These are phyloP conservation scores for Prinsepia uniflora DNA, from an alignment of 306 rosid genomes.

Conservation along the genomic window DNA sequence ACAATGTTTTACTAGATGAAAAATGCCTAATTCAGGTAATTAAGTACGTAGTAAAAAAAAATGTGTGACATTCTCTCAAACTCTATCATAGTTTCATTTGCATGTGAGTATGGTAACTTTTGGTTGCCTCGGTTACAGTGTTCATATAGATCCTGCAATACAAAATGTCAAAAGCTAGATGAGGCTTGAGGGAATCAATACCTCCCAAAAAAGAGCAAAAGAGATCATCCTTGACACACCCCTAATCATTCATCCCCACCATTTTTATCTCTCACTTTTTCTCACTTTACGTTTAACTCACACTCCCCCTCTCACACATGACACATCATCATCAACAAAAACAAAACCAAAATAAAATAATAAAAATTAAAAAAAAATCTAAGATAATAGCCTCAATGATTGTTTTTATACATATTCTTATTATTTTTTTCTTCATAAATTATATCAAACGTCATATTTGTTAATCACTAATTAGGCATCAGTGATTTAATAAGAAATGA, in stretches of 20 bases:
- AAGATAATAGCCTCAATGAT: too few species aligned
- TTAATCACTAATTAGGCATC: too few species aligned
- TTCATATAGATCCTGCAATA: conserved; percentile 8
- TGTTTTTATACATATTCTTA: too few species aligned
- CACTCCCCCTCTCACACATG: background rate
- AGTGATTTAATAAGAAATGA: too few species aligned
- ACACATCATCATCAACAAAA: background rate
- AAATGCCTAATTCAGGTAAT: too few species aligned
- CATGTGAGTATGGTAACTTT: conserved; percentile 17
- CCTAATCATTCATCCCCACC: conserved; percentile 60
- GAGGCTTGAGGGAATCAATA: conserved; percentile 11
- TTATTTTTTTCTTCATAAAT: too few species aligned
- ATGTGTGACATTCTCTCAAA: too few species aligned
- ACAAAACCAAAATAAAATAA: too few species aligned
- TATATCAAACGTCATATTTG: too few species aligned
- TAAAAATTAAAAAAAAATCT: too few species aligned
- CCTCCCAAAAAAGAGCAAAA: conserved; percentile 10
- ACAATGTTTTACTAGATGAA: too few species aligned
- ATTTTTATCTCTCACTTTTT: conserved; percentile 29
- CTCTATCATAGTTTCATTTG: background rate
- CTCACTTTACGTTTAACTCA: background rate
- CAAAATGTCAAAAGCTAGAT: conserved; percentile 2
- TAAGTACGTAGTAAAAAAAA: too few species aligned
- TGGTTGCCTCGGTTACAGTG: conserved; percentile 18
- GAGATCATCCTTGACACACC: conserved; percentile 31